Evolutionary conservation across 768 basidiomycete genomes (phyloP).

Genomic region (Tylopilus rubrobrunneus): DNA sequence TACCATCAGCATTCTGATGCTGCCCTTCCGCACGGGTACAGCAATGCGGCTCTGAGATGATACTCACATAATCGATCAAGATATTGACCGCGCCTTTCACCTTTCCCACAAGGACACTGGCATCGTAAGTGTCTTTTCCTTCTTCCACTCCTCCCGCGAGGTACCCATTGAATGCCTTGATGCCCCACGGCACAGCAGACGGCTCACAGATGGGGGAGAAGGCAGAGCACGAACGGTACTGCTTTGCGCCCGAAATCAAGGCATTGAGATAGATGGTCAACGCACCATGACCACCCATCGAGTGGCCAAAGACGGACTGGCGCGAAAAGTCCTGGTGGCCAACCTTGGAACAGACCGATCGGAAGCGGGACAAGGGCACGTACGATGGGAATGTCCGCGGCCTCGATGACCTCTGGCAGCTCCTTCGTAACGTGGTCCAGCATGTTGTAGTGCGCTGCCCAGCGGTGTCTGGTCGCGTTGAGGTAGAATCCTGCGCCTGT

Average conservation of each 20-base stretch:
- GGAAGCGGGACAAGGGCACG: slow-evolving; percentile 24
- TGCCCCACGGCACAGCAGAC: slow-evolving; percentile 82
- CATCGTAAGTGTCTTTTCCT: slow-evolving; percentile 73
- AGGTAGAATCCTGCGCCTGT: slow-evolving; percentile 90
- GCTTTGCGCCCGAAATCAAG: slow-evolving; percentile 44
- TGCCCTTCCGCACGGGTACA: background rate
- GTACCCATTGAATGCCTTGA: slow-evolving; percentile 88
- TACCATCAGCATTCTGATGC: background rate
- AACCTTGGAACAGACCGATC: background rate
- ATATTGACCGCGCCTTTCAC: slow-evolving; percentile 66
- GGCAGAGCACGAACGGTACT: slow-evolving; percentile 84
- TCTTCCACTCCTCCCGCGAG: slow-evolving; percentile 73
- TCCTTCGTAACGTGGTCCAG: slow-evolving; percentile 79
- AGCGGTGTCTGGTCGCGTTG: slow-evolving; percentile 78
- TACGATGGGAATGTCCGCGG: slow-evolving; percentile 75
- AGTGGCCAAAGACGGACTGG: slow-evolving; percentile 92
- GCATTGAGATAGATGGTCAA: slow-evolving; percentile 85
- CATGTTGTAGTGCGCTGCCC: slow-evolving; percentile 83
- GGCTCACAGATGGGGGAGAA: slow-evolving; percentile 89
- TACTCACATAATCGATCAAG: slow-evolving; percentile 78
- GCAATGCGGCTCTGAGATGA: background rate
- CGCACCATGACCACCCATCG: slow-evolving; percentile 97
- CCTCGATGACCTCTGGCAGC: slow-evolving; percentile 74
- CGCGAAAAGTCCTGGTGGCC: slow-evolving; percentile 68
- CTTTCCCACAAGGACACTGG: slow-evolving; percentile 73